Conservation (phyloP, 306 rosid genomes). For the Acacia melanoxylon region DNA sequence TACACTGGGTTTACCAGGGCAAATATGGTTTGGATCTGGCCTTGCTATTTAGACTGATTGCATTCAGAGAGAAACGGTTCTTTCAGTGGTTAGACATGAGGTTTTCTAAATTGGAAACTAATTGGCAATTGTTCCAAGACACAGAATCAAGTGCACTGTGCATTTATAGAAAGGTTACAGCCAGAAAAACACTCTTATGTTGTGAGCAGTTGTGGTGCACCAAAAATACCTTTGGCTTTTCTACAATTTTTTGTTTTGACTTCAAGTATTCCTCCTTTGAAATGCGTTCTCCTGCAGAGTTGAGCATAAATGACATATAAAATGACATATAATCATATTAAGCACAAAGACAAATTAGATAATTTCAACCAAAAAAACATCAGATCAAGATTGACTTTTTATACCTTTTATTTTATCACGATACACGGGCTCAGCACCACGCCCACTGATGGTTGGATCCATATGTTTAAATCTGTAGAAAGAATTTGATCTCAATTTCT, state of each 20-base stretch:
- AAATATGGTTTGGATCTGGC: background rate
- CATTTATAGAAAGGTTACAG: conserved; percentile 13
- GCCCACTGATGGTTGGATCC: conserved; percentile 76
- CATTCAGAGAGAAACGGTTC: background rate
- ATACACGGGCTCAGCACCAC: conserved; percentile 68
- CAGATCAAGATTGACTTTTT: conserved; percentile 25
- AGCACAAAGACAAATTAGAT: background rate
- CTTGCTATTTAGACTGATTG: background rate
- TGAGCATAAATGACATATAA: conserved; percentile 24
- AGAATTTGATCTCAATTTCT: background rate
- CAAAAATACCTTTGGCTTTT: conserved; percentile 81
- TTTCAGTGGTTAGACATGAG: background rate
- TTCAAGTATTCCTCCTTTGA: conserved; percentile 75
- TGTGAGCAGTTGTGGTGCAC: conserved; percentile 2
- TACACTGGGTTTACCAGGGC: background rate
- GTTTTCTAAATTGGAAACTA: background rate
- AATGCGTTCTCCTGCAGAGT: conserved; percentile 61
- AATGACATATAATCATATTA: conserved; percentile 6
- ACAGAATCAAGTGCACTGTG: background rate
- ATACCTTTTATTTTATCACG: conserved; percentile 83
- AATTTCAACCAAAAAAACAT: conserved; percentile 22
- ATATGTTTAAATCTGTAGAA: conserved; percentile 69
- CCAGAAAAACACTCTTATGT: conserved; percentile 12
- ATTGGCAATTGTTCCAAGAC: background rate
- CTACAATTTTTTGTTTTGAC: conserved; percentile 64